Evolutionary conservation across 1,284 basidiomycete species (phyloP), one percentile per base, ranked within the genome.

Genomic region (Peniophora sp.): DNA sequence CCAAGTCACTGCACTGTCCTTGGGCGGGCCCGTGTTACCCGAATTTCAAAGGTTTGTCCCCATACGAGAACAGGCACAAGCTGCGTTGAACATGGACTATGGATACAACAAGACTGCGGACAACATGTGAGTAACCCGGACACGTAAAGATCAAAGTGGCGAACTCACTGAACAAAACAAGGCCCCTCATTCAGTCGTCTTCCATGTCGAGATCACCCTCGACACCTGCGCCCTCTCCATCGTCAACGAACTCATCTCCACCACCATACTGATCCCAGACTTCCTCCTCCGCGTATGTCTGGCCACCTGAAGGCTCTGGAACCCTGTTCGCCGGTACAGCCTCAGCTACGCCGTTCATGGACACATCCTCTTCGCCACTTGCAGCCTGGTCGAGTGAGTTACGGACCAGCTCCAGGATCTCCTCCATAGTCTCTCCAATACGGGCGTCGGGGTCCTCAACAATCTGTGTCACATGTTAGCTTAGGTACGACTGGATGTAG

Each of bases 381-480:
- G 16, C n/a, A 8, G 63, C 14, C 46, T 68, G 35, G 43, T 59
- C 48, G 3, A 87, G 66, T 10, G 81, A 83, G 1, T 65, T 64
- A 36, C 76, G 69, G 23, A 96, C 82, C 23, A 75, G 64, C 2
- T 62, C 58, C 2, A 92, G 71, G 9, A 97, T 81, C 17, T 83
- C 77, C 16, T 88, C 77, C 69, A 94, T 87, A 36, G 74, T 72
- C 20, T 83, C 77, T 0, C 81, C 78, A 5, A 95, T 77, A 39
- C 93, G 78, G 55, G 89, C 86, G 65, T 93, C 90, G 1, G 92
- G 70, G 64, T 96, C 92, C 67, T 97, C 92, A 14, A 97, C 81
- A 48, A 95, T 86, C 92, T 96, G 32, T 38, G n/a, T 44, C 44
- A 25, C 25, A 9, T 10, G n/a, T n/a, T n/a, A n/a, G n/a, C 20